Base-by-base conservation (phyloP, 257 asterid species). In the Lycium ferocissimum region DNA sequence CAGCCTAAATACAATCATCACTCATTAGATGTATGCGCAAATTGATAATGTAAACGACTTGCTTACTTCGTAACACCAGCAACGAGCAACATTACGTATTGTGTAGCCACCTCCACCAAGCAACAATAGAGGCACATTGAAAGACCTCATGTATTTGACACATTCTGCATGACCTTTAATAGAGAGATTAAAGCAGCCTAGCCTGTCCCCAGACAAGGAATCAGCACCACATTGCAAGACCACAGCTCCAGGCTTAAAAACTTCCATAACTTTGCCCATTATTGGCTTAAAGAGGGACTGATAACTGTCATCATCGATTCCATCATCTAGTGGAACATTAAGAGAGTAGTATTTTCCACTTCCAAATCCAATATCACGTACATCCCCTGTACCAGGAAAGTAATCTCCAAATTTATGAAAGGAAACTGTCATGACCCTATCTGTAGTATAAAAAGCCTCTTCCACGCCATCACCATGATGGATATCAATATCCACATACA, bases 371-470 rank as follows among this genome's bases (percentile, higher is more conserved):
- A 87, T 84, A 81, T 87, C 91, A 62, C 86, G 83, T 17, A 89
- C 40, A 84, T 89, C 87, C 80, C 91, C 91, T 1, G 90, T 89
- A 82, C 91, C 91, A 4, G 90, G 91, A 81, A 89, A 89, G 83
- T 89, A 89, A 82, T 87, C 89, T 70, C 91, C 91, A 89, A 87
- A 89, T 76, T 89, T 89, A 85, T 89, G 91, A 80, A 89, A 89
- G 65, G 91, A 89, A 62, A 87, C 91, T n/a, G 90, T 89, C 91
- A 89, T 89, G 58, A 89, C 91, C 87, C 91, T 89, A 61, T 89
- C 91, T 10, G 91, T 89, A 3, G 89, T 87, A 83, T 89, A 89
- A 84, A 89, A 89, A 3, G 91, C 91, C 87, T 89, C 90, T 79
- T 89, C 90, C 58, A 89, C 89, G 17, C 90, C 90, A 58, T 89